phyloP scores from a whole-genome alignment of 129 eudicot species.

The Arctium lappa region DNA sequence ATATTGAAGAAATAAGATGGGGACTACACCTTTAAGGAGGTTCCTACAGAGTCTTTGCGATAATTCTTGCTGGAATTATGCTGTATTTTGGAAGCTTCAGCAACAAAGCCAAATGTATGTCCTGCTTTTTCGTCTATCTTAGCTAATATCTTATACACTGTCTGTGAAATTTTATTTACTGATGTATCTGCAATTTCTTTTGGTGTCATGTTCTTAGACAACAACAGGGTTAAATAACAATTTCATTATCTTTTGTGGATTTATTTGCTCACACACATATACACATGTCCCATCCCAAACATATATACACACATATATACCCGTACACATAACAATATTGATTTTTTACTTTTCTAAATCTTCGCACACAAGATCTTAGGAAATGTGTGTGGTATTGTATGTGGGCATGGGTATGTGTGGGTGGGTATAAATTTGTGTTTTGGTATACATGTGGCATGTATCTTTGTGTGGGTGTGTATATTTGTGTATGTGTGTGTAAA shows the following conservation, averaged over 20 bases:
- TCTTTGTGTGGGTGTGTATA: neutral
- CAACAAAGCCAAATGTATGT: slow-evolving; percentile 68
- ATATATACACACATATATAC: neutral
- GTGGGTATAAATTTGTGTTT: too few relatives aligned
- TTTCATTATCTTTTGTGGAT: neutral
- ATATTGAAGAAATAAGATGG: slow-evolving; percentile 46
- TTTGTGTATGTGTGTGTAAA: neutral
- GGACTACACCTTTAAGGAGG: slow-evolving; percentile 44
- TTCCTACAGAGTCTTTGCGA: slow-evolving; percentile 71
- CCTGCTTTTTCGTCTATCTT: slow-evolving; percentile 9
- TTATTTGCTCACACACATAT: neutral
- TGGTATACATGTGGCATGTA: too few relatives aligned
- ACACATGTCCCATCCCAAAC: neutral
- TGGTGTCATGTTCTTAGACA: slow-evolving; percentile 2
- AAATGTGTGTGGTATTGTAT: neutral
- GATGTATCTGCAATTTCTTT: slow-evolving; percentile 8
- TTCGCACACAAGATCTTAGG: neutral
- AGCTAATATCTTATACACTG: neutral
- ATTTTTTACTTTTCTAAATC: neutral
- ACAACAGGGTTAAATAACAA: neutral
- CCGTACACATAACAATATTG: neutral
- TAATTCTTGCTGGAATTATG: slow-evolving; percentile 85
- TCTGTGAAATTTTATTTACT: neutral
- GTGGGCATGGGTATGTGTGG: neutral
- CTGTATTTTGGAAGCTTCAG: slow-evolving; percentile 90